Conservation (phyloP, 129 eudicot species). For the carrot (Daucus carota) region DNA sequence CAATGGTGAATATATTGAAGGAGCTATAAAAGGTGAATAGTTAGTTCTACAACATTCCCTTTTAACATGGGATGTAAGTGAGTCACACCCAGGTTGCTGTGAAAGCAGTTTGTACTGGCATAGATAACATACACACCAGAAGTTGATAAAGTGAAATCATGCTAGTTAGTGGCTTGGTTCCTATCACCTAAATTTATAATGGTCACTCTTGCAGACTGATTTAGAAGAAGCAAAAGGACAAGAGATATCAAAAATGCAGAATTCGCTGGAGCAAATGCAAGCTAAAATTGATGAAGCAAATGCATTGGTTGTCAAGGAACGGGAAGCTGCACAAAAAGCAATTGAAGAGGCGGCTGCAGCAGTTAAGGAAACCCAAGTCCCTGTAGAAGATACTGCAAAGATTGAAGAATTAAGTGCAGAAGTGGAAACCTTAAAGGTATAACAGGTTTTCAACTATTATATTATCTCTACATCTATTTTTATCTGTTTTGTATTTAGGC, state of each 20-base stretch:
- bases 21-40: not conserved
- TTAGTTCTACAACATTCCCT: not conserved
- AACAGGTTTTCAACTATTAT: slow-evolving; percentile 5
- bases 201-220: slow-evolving; percentile 47
- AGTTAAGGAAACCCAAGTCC: slow-evolving; percentile 73
- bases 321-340: slow-evolving; percentile 68
- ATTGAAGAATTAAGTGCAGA: slow-evolving; percentile 64
- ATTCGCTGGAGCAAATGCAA: slow-evolving; percentile 59
- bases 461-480: not conserved
- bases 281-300: slow-evolving; percentile 63
- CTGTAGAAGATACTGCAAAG: slow-evolving; percentile 72
- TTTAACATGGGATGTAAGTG: not conserved
- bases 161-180: not conserved
- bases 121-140: not conserved
- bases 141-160: not conserved
- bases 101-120: not conserved
- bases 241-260: slow-evolving; percentile 66
- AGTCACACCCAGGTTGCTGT: not conserved
- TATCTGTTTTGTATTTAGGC: not conserved
- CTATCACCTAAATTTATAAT: slow-evolving; percentile 12
- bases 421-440: slow-evolving; percentile 80
- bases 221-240: slow-evolving; percentile 74
- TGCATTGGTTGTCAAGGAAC: slow-evolving; percentile 57
- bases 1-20: not conserved
- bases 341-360: slow-evolving; percentile 65